phyloP scores from a whole-genome alignment of 306 rosid genomes.

The Gastrolobium villosum region DNA sequence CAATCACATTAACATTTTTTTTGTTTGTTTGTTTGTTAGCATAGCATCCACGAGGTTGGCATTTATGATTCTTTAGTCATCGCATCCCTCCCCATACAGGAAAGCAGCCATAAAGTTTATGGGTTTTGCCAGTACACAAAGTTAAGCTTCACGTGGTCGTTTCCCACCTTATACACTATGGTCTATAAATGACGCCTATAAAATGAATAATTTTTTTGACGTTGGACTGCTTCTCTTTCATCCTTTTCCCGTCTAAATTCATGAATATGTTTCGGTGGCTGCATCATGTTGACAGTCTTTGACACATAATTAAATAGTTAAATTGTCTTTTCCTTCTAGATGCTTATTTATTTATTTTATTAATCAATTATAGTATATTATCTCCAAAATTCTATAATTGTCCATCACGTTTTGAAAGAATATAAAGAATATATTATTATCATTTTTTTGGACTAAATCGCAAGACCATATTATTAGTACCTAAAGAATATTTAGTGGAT shows the following conservation, averaged over 20 bases:
- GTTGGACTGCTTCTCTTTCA: background rate
- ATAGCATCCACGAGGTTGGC: too few relatives aligned
- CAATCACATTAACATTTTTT: too few relatives aligned
- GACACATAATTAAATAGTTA: background rate
- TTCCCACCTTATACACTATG: background rate
- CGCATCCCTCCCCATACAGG: too few relatives aligned
- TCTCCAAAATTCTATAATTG: background rate
- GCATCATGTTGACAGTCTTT: background rate
- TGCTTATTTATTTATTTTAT: background rate
- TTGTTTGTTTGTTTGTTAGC: too few relatives aligned
- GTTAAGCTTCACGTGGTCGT: background rate
- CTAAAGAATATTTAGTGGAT: too few relatives aligned
- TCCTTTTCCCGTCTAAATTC: slow-evolving; percentile 1
- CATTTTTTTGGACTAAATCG: too few relatives aligned
- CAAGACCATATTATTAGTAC: background rate
- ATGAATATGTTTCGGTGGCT: slow-evolving; percentile 26
- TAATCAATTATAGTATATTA: background rate
- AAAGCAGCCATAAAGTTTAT: slow-evolving; percentile 26
- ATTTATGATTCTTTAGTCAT: too few relatives aligned
- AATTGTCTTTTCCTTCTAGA: slow-evolving; percentile 8
- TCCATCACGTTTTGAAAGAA: background rate
- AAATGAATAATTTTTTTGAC: background rate
- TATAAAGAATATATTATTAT: background rate
- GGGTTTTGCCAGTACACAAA: background rate
- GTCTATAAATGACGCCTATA: background rate